A percentile compares a stretch with the other conserved stretches of the same genome.
These are phyloP conservation scores for Trifolium subterraneum DNA, from an alignment of 306 rosid species.

Conservation along the genomic window DNA sequence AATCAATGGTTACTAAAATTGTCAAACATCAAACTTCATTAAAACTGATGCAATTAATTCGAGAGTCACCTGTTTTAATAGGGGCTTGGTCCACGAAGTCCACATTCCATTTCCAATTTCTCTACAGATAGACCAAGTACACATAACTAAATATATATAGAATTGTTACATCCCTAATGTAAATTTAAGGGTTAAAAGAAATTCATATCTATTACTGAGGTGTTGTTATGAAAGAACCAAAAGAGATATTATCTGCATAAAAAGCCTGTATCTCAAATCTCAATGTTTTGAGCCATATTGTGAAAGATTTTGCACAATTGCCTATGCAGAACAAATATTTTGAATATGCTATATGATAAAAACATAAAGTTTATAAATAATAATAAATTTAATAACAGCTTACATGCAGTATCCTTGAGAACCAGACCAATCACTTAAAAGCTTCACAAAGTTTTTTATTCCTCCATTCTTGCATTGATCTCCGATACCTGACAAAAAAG, in stretches of 20 bases:
- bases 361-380: constrained; percentile 10
- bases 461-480: constrained; percentile 59
- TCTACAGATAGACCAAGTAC: constrained; percentile 51
- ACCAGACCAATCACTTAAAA: constrained; percentile 65
- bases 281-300: constrained; percentile 19
- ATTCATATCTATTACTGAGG: not conserved
- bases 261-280: not conserved
- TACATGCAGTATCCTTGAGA: constrained; percentile 77
- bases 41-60: constrained; percentile 23
- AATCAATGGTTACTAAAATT: constrained; percentile 37
- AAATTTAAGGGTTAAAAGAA: constrained; percentile 4
- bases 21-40: constrained; percentile 30
- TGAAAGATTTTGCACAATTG: constrained; percentile 19
- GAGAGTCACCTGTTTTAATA: constrained; percentile 63
- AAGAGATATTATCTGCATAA: constrained; percentile 4
- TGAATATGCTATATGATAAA: constrained; percentile 5
- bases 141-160: constrained; percentile 20
- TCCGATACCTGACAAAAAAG: constrained; percentile 56
- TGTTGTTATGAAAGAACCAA: constrained; percentile 27
- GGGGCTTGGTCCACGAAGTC: constrained; percentile 80
- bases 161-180: constrained; percentile 13
- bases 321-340: constrained; percentile 9
- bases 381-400: constrained; percentile 42
- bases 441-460: constrained; percentile 46
- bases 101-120: constrained; percentile 76